Conservation (phyloP, 2,329 filamentous ascomycete genomes). For the Celoporthe dispersa region DNA sequence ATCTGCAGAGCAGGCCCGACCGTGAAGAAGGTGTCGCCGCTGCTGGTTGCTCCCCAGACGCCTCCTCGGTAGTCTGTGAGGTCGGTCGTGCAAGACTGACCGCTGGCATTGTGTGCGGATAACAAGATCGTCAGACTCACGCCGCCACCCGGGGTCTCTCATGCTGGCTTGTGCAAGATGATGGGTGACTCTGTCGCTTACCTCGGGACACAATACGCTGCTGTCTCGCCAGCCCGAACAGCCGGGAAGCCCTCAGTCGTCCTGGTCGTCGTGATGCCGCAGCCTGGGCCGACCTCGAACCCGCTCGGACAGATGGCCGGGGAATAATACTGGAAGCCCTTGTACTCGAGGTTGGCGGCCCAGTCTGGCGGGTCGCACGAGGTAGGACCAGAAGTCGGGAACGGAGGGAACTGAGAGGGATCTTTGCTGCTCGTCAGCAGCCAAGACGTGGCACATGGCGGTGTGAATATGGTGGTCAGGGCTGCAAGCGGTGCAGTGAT, state of each 20-base stretch:
- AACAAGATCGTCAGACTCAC: constrained; percentile 10
- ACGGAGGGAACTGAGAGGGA: constrained; percentile 45
- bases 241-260: constrained; percentile 39
- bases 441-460: constrained; percentile 45
- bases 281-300: constrained; percentile 41
- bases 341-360: constrained; percentile 39
- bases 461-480: constrained; percentile 47
- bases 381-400: constrained; percentile 38
- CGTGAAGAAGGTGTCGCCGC: constrained; percentile 36
- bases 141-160: background rate
- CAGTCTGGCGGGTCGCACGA: constrained; percentile 44
- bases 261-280: constrained; percentile 36
- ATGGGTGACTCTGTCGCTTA: constrained; percentile 12
- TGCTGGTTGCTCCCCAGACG: constrained; percentile 40
- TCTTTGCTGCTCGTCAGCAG: constrained; percentile 44
- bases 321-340: constrained; percentile 47
- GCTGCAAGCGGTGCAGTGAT: constrained; percentile 40
- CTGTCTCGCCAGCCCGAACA: constrained; percentile 38
- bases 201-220: constrained; percentile 38
- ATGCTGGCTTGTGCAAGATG: background rate
- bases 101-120: constrained; percentile 32
- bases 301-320: constrained; percentile 46
- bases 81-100: constrained; percentile 46
- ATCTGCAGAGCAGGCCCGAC: constrained; percentile 46
- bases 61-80: constrained; percentile 45